Evolutionary conservation across 2,329 filamentous ascomycete genomes (phyloP).

Genomic region (Periconia digitata): DNA sequence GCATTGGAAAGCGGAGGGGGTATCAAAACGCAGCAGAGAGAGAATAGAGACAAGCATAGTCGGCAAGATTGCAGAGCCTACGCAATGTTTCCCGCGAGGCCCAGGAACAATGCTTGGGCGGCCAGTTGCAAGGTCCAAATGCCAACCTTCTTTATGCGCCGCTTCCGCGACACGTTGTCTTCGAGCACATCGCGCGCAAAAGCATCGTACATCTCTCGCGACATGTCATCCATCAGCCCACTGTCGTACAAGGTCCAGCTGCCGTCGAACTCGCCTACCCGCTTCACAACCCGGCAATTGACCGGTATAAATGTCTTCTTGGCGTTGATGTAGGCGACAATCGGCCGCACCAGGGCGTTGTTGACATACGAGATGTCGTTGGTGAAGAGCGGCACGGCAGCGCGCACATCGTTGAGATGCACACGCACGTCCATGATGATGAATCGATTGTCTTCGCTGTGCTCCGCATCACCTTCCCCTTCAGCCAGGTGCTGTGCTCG

Average conservation of each 20-base stretch:
- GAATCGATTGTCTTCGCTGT: conserved; percentile 69
- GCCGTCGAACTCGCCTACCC: conserved; percentile 85
- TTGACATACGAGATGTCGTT: conserved; percentile 93
- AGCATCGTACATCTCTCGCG: conserved; percentile 89
- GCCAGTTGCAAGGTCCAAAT: conserved; percentile 94
- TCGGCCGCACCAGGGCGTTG: conserved; percentile 90
- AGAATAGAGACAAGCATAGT: no score
- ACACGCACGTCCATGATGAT: conserved; percentile 94
- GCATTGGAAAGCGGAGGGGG: no score
- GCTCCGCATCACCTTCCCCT: conserved; percentile 6
- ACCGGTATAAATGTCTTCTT: conserved; percentile 95
- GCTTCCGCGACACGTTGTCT: conserved; percentile 81
- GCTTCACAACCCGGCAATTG: conserved; percentile 91
- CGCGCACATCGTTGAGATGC: conserved; percentile 91
- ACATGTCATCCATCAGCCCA: conserved; percentile 89
- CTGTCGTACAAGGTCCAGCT: conserved; percentile 95
- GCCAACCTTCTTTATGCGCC: conserved; percentile 91
- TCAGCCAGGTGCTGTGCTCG: conserved; percentile 17
- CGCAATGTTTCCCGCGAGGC: conserved; percentile 80
- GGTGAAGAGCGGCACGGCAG: conserved; percentile 89
- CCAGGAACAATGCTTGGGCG: conserved; percentile 91
- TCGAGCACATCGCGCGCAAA: conserved; percentile 91
- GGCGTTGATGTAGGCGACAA: conserved; percentile 97
- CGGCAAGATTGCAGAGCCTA: no score
- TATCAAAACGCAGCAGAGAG: no score